Evolutionary conservation across 2,329 filamentous ascomycete genomes (phyloP).

Genomic region (Aspergillus eucalypticola): DNA sequence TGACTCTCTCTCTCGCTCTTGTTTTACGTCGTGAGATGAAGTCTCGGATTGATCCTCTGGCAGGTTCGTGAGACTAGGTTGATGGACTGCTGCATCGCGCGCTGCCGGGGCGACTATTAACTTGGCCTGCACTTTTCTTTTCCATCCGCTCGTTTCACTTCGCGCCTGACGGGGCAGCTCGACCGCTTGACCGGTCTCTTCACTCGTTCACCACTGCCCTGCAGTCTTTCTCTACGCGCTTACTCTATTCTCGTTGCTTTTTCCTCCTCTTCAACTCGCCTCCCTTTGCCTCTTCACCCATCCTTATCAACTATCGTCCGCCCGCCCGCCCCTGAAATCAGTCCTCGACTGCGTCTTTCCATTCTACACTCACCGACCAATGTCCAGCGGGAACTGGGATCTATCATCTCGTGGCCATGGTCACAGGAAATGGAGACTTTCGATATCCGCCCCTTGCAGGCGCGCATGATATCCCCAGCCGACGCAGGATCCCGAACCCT

Average conservation of each 20-base stretch:
- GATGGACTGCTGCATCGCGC: constrained; percentile 18
- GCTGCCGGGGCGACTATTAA: constrained; percentile 16
- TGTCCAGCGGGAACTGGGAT: constrained; percentile 42
- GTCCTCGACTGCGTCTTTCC: constrained; percentile 1
- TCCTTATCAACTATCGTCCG: neutral
- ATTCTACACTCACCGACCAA: constrained; percentile 33
- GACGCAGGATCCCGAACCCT: constrained; percentile 32
- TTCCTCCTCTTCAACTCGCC: neutral
- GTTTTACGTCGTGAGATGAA: constrained; percentile 17
- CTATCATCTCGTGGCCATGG: constrained; percentile 43
- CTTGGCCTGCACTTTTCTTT: constrained; percentile 5
- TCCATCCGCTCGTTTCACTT: constrained; percentile 13
- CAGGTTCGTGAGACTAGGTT: constrained; percentile 29
- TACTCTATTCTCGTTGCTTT: constrained; percentile 7
- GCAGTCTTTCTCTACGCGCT: constrained; percentile 10
- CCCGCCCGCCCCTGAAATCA: neutral
- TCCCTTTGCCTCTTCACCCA: neutral
- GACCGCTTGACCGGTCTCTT: constrained; percentile 11
- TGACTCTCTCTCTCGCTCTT: constrained; percentile 7
- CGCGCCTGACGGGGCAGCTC: constrained; percentile 13
- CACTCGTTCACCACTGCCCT: constrained; percentile 18
- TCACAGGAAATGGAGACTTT: constrained; percentile 44
- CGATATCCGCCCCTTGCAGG: constrained; percentile 35
- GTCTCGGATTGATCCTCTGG: constrained; percentile 29
- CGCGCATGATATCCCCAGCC: constrained; percentile 34